Percentiles rank a stretch among this genome's conserved stretches.
Evolutionary conservation across 495 filamentous ascomycete species (phyloP).

Genomic region (Penicillium tannophilum): DNA sequence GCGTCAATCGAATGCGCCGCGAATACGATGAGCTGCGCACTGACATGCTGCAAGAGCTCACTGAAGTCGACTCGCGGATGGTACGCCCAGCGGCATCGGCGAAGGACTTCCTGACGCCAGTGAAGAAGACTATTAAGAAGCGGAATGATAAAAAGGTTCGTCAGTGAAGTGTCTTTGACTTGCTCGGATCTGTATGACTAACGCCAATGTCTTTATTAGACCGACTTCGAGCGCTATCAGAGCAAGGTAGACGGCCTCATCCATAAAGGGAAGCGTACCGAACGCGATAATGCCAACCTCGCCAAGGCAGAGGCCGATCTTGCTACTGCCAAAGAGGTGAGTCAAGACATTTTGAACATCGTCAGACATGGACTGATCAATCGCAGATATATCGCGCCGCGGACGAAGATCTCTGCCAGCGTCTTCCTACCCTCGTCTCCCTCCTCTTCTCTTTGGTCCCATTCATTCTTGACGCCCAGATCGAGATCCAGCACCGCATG

Average conservation of each 20-base stretch:
- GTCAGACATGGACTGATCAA: slow-evolving; percentile 2
- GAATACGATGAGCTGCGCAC: slow-evolving; percentile 73
- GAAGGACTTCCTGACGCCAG: slow-evolving; percentile 67
- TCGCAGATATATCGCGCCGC: slow-evolving; percentile 74
- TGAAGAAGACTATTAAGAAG: slow-evolving; percentile 92
- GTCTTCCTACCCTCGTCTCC: slow-evolving; percentile 72
- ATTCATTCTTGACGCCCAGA: slow-evolving; percentile 70
- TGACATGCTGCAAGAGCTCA: slow-evolving; percentile 75
- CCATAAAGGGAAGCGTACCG: slow-evolving; percentile 70
- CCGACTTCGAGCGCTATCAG: slow-evolving; percentile 85
- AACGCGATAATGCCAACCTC: slow-evolving; percentile 76
- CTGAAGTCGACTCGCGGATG: slow-evolving; percentile 70
- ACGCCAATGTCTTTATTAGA: slow-evolving; percentile 20
- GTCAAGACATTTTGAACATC: slow-evolving; percentile 5
- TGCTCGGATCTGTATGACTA: background rate
- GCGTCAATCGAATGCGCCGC: slow-evolving; percentile 66
- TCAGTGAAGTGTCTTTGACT: background rate
- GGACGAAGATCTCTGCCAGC: slow-evolving; percentile 77
- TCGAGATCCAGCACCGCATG: slow-evolving; percentile 81
- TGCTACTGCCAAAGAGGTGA: slow-evolving; percentile 65
- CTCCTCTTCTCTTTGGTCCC: slow-evolving; percentile 80
- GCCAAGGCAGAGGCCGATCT: slow-evolving; percentile 81
- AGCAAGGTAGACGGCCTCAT: slow-evolving; percentile 68
- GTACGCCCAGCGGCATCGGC: slow-evolving; percentile 73
- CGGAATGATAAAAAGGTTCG: slow-evolving; percentile 81